phyloP scores from a whole-genome alignment of 495 filamentous ascomycete genomes.

The Apodospora peruviana region DNA sequence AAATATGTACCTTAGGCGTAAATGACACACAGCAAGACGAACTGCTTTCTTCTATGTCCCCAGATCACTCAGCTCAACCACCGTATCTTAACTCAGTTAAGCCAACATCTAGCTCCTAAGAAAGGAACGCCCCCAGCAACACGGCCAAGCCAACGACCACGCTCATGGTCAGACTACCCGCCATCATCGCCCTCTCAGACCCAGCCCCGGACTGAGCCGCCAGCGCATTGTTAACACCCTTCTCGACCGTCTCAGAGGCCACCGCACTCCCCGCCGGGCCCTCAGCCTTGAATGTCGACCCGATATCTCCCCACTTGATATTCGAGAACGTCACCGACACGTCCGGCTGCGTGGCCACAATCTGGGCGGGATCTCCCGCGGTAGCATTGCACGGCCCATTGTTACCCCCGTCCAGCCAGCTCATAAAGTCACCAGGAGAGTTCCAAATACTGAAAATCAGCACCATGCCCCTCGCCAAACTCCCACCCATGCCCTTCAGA shows the following conservation, averaged over 20 bases:
- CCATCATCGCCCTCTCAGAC: neutral
- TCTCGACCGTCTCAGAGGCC: neutral
- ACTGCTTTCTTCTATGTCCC: too few species aligned
- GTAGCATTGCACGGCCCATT: constrained; percentile 57
- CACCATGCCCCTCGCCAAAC: constrained; percentile 58
- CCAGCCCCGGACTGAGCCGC: too few species aligned
- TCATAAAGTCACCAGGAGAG: constrained; percentile 53
- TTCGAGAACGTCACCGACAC: constrained; percentile 56
- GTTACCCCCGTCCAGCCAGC: constrained; percentile 53
- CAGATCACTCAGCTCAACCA: too few species aligned
- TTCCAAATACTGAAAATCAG: constrained; percentile 62
- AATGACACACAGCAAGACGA: too few species aligned
- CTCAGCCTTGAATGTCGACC: constrained; percentile 38
- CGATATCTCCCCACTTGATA: constrained; percentile 61
- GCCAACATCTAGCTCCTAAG: too few species aligned
- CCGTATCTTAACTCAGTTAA: too few species aligned
- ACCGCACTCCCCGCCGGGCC: neutral
- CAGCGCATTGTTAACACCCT: too few species aligned
- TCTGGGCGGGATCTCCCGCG: constrained; percentile 42
- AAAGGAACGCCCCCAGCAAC: neutral
- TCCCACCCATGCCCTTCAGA: constrained; percentile 51
- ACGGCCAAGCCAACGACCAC: constrained; percentile 1
- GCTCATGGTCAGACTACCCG: neutral
- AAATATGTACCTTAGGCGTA: too few species aligned
- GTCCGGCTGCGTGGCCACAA: constrained; percentile 40